Evolutionary conservation across 441 rosid genomes (phyloP), one percentile per base, ranked within the genome.

Genomic region (Populus hybrid): DNA sequence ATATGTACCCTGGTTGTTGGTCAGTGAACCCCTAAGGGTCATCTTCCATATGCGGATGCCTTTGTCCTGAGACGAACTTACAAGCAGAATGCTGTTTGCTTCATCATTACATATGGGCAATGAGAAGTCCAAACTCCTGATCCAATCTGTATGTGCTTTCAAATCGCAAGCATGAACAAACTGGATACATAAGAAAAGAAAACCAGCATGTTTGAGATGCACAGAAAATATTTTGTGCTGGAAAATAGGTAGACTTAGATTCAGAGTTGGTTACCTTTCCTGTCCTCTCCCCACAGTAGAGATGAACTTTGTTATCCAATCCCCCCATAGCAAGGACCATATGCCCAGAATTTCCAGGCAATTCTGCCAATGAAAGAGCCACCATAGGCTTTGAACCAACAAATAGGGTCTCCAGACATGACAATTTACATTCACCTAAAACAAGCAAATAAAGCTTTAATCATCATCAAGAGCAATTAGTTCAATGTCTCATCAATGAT

Each of bases 121-220:
- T 7, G 99, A 94, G 94, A 95, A 94, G 86, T 95, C 98, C 87
- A 95, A 86, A 84, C 97, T 91, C 75, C 98, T 85, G 75, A 95
- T 90, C 99, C 99, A 92, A 84, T 95, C 98, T 1, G 92, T 88
- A 88, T 95, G 99, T 79, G 94, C 99, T 88, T 92, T 94, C 79
- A 95, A 86, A 82, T 92, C 98, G 84, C 97, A 94, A 77, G 91
- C 93, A 81, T 73, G 91, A 68, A 86, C 84, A 81, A 92, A 94
- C 97, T 95, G 88, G 70, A 83, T 18, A 46, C 57, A 46, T 12
- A 46, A 14, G 57, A 46, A 46, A 46, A 46, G 19, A 14, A 46
- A 46, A 46, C 57, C 57, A 46, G 57, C 19, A 46, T 46, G 57
- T 46, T 14, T 46, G 57, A 46, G 57, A 46, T 64, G 32, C 63